These are phyloP conservation scores for Hibiscus mutabilis DNA, from an alignment of 345 rosid species.

Conservation along the genomic window DNA sequence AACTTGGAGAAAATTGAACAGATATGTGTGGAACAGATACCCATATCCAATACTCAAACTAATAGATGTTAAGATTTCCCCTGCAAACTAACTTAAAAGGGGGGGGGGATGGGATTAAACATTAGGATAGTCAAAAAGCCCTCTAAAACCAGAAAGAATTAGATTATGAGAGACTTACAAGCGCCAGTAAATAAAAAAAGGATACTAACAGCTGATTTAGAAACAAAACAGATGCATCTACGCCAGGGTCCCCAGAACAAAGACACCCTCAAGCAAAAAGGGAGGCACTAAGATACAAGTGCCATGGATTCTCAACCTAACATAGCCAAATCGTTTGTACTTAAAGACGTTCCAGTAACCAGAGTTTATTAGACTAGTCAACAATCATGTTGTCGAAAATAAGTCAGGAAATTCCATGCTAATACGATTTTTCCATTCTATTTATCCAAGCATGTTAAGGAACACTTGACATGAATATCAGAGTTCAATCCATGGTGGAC, in stretches of 20 bases:
- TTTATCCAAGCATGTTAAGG: not conserved
- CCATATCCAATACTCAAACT: too few relatives aligned
- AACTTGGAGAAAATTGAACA: too few relatives aligned
- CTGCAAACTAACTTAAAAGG: too few relatives aligned
- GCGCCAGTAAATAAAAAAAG: not conserved
- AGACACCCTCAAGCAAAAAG: not conserved
- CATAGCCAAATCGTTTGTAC: not conserved
- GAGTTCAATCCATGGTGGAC: not conserved
- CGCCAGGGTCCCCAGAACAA: too few relatives aligned
- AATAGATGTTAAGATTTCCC: too few relatives aligned
- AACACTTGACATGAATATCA: not conserved
- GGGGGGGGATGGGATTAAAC: too few relatives aligned
- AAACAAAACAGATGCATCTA: not conserved
- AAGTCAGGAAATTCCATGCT: not conserved
- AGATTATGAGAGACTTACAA: not conserved
- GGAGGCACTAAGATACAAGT: not conserved
- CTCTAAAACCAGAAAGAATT: not conserved
- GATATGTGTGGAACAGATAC: too few relatives aligned
- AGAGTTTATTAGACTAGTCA: not conserved
- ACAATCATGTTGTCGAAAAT: not conserved
- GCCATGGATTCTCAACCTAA: not conserved
- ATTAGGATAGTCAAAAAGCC: too few relatives aligned
- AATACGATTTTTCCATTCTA: not conserved
- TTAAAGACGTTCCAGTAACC: not conserved
- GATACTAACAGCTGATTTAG: not conserved